These are phyloP conservation scores for Herpetomonas tarakana DNA, from an alignment of 208 protist genomes.

Conservation along the genomic window DNA sequence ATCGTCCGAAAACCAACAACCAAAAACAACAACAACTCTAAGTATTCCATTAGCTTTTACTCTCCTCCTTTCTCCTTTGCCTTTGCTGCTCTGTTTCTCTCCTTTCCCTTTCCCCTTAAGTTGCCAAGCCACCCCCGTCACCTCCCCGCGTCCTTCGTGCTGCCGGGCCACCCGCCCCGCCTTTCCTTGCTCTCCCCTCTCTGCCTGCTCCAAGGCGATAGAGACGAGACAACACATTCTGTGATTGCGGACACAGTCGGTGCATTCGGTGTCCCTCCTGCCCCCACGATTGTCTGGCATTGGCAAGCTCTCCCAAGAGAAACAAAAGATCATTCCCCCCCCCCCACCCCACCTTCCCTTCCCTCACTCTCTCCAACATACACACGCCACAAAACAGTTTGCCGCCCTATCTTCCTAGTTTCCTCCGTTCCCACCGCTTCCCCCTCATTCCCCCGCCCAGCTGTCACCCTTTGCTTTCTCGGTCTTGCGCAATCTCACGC, in stretches of 20 bases:
- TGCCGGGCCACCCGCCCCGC: too few species aligned
- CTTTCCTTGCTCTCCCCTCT: too few species aligned
- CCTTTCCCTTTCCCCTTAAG: constrained; percentile 8
- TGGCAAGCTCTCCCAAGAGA: background rate
- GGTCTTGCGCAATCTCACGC: too few species aligned
- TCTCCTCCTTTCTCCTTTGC: constrained; percentile 3
- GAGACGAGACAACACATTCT: too few species aligned
- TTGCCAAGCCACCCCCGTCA: background rate
- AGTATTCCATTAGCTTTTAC: background rate
- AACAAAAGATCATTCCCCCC: background rate
- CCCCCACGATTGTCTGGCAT: too few species aligned
- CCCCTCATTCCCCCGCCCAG: background rate
- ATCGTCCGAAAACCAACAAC: too few species aligned
- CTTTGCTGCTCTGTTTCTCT: constrained; percentile 2
- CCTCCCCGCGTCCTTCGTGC: too few species aligned
- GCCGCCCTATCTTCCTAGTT: background rate
- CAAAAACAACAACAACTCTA: background rate
- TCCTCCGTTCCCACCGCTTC: background rate
- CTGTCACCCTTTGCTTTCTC: too few species aligned
- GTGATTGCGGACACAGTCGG: too few species aligned
- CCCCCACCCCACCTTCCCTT: background rate
- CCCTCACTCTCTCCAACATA: background rate
- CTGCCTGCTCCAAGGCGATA: too few species aligned
- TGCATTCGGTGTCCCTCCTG: too few species aligned
- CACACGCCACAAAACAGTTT: background rate